A percentile compares a stretch with the other conserved stretches of the same genome.
Evolutionary conservation across 768 basidiomycete genomes (phyloP).

Genomic region (Lentinula detonsa): DNA sequence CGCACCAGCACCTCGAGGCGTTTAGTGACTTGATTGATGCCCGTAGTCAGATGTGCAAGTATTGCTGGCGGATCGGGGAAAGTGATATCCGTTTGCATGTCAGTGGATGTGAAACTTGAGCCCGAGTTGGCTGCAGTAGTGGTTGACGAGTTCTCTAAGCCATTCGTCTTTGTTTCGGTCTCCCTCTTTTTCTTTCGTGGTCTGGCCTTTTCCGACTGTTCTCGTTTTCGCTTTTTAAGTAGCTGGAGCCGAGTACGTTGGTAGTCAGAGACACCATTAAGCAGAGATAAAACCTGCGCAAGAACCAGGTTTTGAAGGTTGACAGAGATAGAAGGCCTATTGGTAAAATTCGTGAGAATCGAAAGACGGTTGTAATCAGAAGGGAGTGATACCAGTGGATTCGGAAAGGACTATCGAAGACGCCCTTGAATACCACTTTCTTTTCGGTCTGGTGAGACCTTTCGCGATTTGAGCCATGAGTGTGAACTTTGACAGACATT

Average conservation of each 20-base stretch:
- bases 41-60: conserved; percentile 46
- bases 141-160: conserved; percentile 1
- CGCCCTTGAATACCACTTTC: conserved; percentile 63
- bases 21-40: conserved; percentile 81
- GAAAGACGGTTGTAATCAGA: conserved; percentile 8
- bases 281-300: conserved; percentile 38
- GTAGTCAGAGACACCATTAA: conserved; percentile 46
- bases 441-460: conserved; percentile 44
- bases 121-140: not conserved
- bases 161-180: conserved; percentile 2
- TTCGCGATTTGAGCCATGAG: conserved; percentile 59
- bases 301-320: conserved; percentile 61
- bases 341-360: not conserved
- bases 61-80: conserved; percentile 27
- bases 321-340: conserved; percentile 57
- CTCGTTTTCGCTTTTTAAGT: conserved; percentile 35
- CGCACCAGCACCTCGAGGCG: conserved; percentile 54
- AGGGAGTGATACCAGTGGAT: conserved; percentile 50
- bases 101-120: not conserved
- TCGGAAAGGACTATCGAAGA: conserved; percentile 67
- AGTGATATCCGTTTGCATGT: not conserved
- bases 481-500: conserved; percentile 24
- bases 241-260: conserved; percentile 24
- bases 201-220: conserved; percentile 7
- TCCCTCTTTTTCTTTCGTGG: conserved; percentile 18